Base-by-base conservation (phyloP, 441 rosid genomes). In the Cnidoscolus chayamansa region DNA sequence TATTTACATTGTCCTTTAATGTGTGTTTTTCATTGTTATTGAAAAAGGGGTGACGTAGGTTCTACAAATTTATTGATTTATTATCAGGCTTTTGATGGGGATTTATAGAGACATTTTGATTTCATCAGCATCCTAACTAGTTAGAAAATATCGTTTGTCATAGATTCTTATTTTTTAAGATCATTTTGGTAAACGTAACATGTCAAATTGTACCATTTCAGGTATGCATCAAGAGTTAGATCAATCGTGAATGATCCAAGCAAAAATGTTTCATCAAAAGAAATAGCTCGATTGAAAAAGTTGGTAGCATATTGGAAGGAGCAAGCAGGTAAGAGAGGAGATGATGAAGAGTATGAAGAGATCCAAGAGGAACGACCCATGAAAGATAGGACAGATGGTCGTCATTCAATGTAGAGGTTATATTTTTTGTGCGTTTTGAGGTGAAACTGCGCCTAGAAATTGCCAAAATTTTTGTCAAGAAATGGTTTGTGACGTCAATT, bases 211-310 rank as follows among this genome's bases (percentile, higher is more conserved):
- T 72, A 48, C n/a, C 6, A 47, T 16, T 73, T 45, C 74, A 95
- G 99, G 80, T 93, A 95, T 74, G 98, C 99, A 6, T 91, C 99
- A 49, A 88, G 98, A 75, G 99, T 95, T 67, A 85, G 95, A 63
- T 86, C 93, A 16, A 91, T 93, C 43, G 88, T 91, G 67, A 95
- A 95, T 78, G 98, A 93, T 78, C 92, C 98, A 13, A 91, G 85
- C 81, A 93, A 91, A 83, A 90, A 93, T 72, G 76, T 92, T 32
- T 85, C 92, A 1, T 91, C 99, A 0, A 95, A 93, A 82, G 98
- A 95, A 76, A 87, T 95, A 64, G 84, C 87, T 72, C 90, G 97
- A 35, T 74, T 95, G 92, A 93, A 91, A 75, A 95, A 88, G 74
- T 43, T 92, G 80, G 90, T 91, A 31, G 86, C 93, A 11, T 84